These are phyloP conservation scores for Colletotrichum horii DNA, from an alignment of 2,329 filamentous ascomycete species.

Conservation along the genomic window DNA sequence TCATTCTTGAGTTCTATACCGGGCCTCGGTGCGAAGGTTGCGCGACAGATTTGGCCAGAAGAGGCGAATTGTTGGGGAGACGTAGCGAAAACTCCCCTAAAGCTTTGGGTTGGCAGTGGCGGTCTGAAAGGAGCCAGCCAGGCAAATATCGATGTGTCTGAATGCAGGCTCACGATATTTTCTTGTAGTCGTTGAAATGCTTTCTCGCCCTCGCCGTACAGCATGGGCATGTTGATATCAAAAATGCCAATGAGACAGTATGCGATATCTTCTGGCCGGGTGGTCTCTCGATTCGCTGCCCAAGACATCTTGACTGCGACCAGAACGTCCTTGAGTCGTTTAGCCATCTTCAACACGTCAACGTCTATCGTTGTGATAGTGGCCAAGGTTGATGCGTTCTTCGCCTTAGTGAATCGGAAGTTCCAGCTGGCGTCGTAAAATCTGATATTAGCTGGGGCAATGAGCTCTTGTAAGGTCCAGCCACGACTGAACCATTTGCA, in stretches of 20 bases:
- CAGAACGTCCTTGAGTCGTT: neutral
- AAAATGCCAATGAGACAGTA: constrained; percentile 33
- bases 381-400: neutral
- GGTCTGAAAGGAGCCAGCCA: neutral
- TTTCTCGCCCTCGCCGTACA: constrained; percentile 31
- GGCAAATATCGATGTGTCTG: constrained; percentile 2
- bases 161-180: neutral
- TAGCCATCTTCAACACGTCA: neutral
- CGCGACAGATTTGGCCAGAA: too few species aligned
- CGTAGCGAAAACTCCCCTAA: neutral
- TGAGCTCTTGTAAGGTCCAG: constrained; percentile 27
- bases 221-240: constrained; percentile 29
- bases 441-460: constrained; percentile 17
- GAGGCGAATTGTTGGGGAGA: neutral
- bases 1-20: too few species aligned
- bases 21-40: too few species aligned
- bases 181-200: constrained; percentile 27
- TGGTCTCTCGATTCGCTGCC: constrained; percentile 28
- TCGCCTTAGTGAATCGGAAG: constrained; percentile 7
- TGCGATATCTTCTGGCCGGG: constrained; percentile 26
- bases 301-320: constrained; percentile 32
- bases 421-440: constrained; percentile 23
- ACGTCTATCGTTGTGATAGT: neutral
- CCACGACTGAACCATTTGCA: constrained; percentile 25
- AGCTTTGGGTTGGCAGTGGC: too few species aligned